A percentile compares a stretch with the other conserved stretches of the same genome.
phyloP scores from a whole-genome alignment of 106 monocot species.

The Dioscorea dumetorum region DNA sequence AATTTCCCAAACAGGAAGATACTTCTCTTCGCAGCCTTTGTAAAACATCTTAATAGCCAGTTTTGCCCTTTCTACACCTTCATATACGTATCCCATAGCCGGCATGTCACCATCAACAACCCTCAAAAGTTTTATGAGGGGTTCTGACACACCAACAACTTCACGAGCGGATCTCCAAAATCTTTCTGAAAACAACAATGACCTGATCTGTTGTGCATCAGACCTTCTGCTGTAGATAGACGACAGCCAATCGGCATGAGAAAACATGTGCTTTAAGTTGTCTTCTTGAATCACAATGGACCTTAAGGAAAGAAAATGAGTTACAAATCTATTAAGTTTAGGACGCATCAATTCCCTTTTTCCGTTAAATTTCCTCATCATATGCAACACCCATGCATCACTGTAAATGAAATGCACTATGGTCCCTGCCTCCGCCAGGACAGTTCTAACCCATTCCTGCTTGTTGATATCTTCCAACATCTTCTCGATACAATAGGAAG shows the following conservation, averaged over 20 bases:
- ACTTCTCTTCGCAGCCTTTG: slow-evolving; percentile 40
- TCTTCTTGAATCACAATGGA: slow-evolving; percentile 37
- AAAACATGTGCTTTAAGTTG: slow-evolving; percentile 43
- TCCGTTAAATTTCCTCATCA: slow-evolving; percentile 27
- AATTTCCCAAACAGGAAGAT: slow-evolving; percentile 33
- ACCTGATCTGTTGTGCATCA: slow-evolving; percentile 35
- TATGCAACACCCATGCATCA: slow-evolving; percentile 14
- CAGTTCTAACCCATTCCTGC: slow-evolving; percentile 22
- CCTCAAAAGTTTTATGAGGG: slow-evolving; percentile 39
- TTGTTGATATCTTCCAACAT: slow-evolving; percentile 47
- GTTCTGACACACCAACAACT: slow-evolving; percentile 29
- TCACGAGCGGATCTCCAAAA: slow-evolving; percentile 48
- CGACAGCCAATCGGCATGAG: slow-evolving; percentile 41
- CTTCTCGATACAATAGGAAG: slow-evolving; percentile 42
- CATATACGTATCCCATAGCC: slow-evolving; percentile 43
- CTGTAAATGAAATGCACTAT: slow-evolving; percentile 24
- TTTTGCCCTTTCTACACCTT: slow-evolving; percentile 47
- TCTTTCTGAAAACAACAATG: slow-evolving; percentile 35
- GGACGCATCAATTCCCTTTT: slow-evolving; percentile 31
- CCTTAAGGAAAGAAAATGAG: slow-evolving; percentile 38
- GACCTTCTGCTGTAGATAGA: slow-evolving; percentile 23
- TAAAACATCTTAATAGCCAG: slow-evolving; percentile 19
- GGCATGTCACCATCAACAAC: slow-evolving; percentile 46
- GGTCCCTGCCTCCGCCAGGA: slow-evolving; percentile 26
- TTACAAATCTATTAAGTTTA: slow-evolving; percentile 26